A percentile compares a stretch with the other conserved stretches of the same genome.
phyloP scores from a whole-genome alignment of 106 monocot genomes.

The Dioscorea alata region DNA sequence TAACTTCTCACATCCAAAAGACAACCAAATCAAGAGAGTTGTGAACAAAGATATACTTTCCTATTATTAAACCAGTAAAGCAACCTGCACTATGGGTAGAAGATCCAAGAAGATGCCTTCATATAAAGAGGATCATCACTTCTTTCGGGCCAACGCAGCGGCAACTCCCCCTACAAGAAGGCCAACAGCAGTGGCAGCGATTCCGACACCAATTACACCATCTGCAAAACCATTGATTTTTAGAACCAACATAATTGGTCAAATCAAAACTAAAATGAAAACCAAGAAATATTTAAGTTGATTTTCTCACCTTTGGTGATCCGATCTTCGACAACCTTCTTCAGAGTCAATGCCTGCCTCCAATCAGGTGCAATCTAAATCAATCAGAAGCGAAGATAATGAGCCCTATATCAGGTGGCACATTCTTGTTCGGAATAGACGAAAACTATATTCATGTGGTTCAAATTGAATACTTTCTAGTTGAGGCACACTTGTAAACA shows the following conservation, averaged over 20 bases:
- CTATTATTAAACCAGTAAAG: no score
- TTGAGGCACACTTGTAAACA: no score
- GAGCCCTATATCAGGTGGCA: background rate
- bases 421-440: background rate
- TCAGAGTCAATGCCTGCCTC: conserved; percentile 72
- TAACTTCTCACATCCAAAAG: no score
- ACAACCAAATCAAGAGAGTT: no score
- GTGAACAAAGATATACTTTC: no score
- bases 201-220: conserved; percentile 77
- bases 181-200: conserved; percentile 66
- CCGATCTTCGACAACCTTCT: conserved; percentile 65
- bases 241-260: background rate
- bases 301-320: conserved; percentile 60
- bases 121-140: conserved; percentile 14
- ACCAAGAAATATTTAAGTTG: no score
- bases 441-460: background rate
- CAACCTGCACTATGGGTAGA: no score
- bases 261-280: background rate
- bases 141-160: conserved; percentile 51
- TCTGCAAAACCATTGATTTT: conserved; percentile 22
- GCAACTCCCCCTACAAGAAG: conserved; percentile 65
- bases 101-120: no score
- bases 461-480: background rate
- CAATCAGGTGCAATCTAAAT: conserved; percentile 74
- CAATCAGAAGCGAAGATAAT: background rate